Base-by-base conservation (phyloP, 1,284 basidiomycete genomes). In the Lentinula novae-zelandiae region DNA sequence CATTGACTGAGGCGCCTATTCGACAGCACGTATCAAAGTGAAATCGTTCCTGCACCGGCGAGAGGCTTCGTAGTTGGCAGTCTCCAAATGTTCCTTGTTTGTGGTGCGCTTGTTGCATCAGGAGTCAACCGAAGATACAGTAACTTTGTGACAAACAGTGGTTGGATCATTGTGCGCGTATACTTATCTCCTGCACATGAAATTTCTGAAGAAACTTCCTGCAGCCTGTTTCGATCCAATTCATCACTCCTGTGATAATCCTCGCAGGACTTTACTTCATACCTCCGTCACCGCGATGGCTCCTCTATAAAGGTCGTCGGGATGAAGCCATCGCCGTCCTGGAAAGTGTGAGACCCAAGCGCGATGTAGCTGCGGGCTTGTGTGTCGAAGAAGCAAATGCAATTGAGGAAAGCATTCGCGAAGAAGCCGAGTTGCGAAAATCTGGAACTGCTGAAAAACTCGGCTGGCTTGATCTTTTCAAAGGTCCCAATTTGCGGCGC, bases 281-380 rank as follows among this genome's bases (percentile, higher is more conserved):
- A 33, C 60, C 60, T n/a, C 60, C 52, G 17, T 62, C 60, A 12
- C 60, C 60, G 9, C 55, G 60, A 38, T 62, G 60, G 60, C 52
- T 62, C 36, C 39, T 62, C 5, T 62, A 58, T 33, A 62, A 62
- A 53, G 60, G 60, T 38, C 60, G 60, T 15, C 49, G 56, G 8
- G 57, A 53, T 7, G 60, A 62, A 33, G 60, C 60, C n/a, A 58
- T 62, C 12, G 56, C 60, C 15, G 60, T 62, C 13, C 42, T 62
- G 5, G 56, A 58, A 34, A 58, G 33, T 27, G 60, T 62, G 22
- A 38, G 60, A 34, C 60, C 60, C 20, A 58, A 58, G n/a, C 22
- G 34, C 8, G 56, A 62, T 50, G 60, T 58, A 20, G 51, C 40
- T 36, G 60, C 56, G 20, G 60, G 60, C 44, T 40, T 62, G 27